phyloP scores from a whole-genome alignment of 73 alveolate genomes.

The Uronychia setigera region DNA sequence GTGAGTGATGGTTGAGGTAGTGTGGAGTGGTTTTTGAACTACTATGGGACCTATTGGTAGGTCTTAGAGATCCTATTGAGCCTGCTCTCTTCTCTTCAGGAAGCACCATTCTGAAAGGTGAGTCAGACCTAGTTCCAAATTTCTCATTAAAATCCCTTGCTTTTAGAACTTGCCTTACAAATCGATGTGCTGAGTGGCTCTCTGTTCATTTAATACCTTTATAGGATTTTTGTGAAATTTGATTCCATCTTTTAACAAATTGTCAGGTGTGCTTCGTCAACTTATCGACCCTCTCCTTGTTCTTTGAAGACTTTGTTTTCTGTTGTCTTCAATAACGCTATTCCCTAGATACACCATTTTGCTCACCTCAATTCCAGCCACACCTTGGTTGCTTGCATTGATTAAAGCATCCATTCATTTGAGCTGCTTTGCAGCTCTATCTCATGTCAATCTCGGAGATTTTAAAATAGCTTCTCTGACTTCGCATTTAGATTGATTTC shows the following conservation, averaged over 20 bases:
- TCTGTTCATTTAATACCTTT: not conserved
- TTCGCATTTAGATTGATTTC: not conserved
- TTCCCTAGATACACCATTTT: no score
- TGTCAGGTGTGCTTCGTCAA: not conserved
- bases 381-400: not conserved
- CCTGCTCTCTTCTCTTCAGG: not conserved
- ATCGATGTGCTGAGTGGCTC: not conserved
- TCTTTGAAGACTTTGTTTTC: not conserved
- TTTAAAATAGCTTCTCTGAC: not conserved
- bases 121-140: not conserved
- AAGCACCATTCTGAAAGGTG: not conserved
- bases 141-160: not conserved
- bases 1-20: slow-evolving; percentile 4
- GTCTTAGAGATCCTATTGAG: not conserved
- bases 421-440: not conserved
- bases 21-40: not conserved
- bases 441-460: not conserved
- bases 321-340: not conserved
- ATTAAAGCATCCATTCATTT: not conserved
- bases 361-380: no score
- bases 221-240: not conserved
- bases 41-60: not conserved
- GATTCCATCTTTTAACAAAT: not conserved
- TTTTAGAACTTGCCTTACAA: not conserved
- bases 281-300: not conserved